Evolutionary conservation across 2,329 filamentous ascomycete species (phyloP), one percentile per base, ranked within the genome.

Genomic region (Fusarium oxysporum): DNA sequence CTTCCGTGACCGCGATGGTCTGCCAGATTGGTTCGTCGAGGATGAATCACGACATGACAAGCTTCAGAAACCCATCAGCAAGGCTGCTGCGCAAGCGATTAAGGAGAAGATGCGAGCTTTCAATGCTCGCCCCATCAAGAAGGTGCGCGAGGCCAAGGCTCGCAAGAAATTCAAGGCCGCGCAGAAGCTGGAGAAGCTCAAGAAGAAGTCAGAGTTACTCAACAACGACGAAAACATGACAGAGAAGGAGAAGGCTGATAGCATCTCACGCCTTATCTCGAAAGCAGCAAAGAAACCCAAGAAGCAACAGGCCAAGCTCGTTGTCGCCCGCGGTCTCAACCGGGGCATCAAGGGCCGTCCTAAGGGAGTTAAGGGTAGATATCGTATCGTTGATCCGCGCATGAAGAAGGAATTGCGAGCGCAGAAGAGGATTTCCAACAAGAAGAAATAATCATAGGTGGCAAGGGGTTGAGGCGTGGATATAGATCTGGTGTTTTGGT

Each of bases 1-100:
- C 6, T 95, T 97, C 85, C 94, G 95, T 57, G 96, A 98, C 80
- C 88, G 91, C 8, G 96, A 98, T 74, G 95, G 96, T 5, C 88
- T 99, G 4, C 96, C 96, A 0, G 96, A 98, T 57, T 99, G 97
- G 97, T 99, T 99, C 86, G 84, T 98, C 21, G 96, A 99, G 79
- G 96, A 99, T 78, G 96, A 99, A 82, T 81, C 83, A 75, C 90
- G 88, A 77, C 96, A 99, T 83, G 94, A 95, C 82, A 94, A 92
- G 80, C 89, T 89, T 3, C 92, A 96, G 72, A 92, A 94, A 65
- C 97, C 96, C n/a, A 96, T 97, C 78, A 95, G 92, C 56, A 96
- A 96, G 77, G 94, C 94, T 38, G 97, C 93, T 0, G 95, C 96
- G 1, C 88, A 90, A 19, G 96, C 96, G 5, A 98, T 99, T 85